Evolutionary conservation across 2,329 filamentous ascomycete genomes (phyloP).

Genomic region (Biscogniauxia marginata): DNA sequence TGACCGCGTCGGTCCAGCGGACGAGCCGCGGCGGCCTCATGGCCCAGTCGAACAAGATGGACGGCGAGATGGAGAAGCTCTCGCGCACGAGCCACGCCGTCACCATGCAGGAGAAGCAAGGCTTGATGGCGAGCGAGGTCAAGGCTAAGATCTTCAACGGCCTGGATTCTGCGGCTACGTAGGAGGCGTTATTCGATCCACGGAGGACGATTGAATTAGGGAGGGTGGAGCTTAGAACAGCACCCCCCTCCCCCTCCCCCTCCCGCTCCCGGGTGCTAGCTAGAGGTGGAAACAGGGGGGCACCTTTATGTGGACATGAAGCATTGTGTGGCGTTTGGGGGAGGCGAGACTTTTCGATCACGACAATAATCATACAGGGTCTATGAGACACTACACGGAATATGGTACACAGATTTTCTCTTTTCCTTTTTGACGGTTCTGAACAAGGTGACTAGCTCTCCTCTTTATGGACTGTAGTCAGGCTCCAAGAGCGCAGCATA

Average conservation of each 20-base stretch:
- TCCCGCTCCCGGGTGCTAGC: too few species aligned
- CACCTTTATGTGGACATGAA: not conserved
- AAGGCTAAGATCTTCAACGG: constrained; percentile 34
- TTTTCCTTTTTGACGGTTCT: constrained; percentile 1
- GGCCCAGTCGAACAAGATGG: constrained; percentile 13
- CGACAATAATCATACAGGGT: not conserved
- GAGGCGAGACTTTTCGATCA: not conserved
- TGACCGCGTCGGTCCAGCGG: constrained; percentile 42
- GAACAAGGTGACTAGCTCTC: too few species aligned
- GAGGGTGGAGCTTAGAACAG: not conserved
- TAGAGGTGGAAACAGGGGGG: not conserved
- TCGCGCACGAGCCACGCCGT: constrained; percentile 31
- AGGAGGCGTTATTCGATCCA: too few species aligned
- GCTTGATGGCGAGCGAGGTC: constrained; percentile 31
- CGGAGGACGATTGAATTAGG: too few species aligned
- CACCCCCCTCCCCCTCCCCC: not conserved
- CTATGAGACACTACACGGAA: not conserved
- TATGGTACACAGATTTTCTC: not conserved
- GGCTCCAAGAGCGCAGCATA: not conserved
- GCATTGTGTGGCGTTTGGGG: not conserved
- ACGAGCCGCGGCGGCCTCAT: constrained; percentile 27
- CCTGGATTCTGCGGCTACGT: constrained; percentile 12
- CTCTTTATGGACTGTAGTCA: not conserved
- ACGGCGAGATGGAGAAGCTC: constrained; percentile 30
- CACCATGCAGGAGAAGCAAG: constrained; percentile 35